Percentiles rank a stretch among this genome's conserved stretches.
Conservation (phyloP, 371 early-diverging fungal genomes). For the Mucor sp. region DNA sequence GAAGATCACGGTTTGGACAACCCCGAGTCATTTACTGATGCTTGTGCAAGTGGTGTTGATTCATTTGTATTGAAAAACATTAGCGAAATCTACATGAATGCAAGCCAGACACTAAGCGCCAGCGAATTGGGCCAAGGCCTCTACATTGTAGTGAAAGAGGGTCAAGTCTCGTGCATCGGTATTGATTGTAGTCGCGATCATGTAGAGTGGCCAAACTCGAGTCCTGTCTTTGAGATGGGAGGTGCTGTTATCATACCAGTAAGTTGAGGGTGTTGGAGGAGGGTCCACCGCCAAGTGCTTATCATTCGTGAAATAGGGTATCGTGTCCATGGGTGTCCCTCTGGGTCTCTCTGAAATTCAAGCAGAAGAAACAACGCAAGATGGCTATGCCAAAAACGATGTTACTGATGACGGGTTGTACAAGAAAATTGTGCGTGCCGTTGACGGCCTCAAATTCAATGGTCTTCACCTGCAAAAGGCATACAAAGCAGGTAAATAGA, state of each 20-base stretch:
- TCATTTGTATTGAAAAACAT: conserved; percentile 56
- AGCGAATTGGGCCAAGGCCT: conserved; percentile 15
- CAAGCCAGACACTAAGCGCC: conserved; percentile 13
- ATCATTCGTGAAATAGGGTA: conserved; percentile 30
- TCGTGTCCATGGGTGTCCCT: conserved; percentile 53
- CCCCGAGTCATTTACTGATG: conserved; percentile 27
- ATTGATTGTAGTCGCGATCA: conserved; percentile 44
- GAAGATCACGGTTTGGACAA: conserved; percentile 47
- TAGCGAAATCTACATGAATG: conserved; percentile 42
- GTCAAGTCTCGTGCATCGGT: conserved; percentile 58
- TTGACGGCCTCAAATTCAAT: conserved; percentile 65
- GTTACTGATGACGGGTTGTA: conserved; percentile 27
- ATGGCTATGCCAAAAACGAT: conserved; percentile 53
- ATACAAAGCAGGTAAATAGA: conserved; percentile 58
- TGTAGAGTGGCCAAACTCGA: conserved; percentile 37
- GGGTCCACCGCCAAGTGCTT: background rate
- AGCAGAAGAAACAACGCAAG: conserved; percentile 54
- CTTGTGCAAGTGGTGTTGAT: conserved; percentile 24
- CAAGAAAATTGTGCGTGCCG: conserved; percentile 45
- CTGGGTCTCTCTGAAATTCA: conserved; percentile 64
- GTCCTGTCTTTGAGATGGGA: conserved; percentile 49
- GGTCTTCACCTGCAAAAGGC: conserved; percentile 63
- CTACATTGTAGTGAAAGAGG: conserved; percentile 55
- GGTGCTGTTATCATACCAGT: conserved; percentile 51
- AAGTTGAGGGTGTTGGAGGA: background rate